A percentile compares a stretch with the other conserved stretches of the same genome.
Conservation (phyloP, 176 grass and related monocot species). For the Carex cristatella region DNA sequence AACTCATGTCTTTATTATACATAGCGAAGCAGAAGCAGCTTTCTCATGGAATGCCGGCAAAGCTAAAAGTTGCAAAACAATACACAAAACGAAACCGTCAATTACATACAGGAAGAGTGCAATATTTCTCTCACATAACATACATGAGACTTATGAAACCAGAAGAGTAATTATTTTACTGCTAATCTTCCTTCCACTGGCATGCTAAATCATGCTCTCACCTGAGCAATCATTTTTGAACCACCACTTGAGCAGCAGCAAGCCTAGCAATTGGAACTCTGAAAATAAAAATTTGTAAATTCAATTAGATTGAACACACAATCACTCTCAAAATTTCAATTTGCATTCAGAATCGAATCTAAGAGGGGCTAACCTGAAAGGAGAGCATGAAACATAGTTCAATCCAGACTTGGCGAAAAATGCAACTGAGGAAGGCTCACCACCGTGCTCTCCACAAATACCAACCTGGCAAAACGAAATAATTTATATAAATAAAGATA, state of each 20-base stretch:
- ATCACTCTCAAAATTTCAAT: not conserved
- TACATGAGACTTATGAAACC: not conserved
- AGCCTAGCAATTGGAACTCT: conserved; percentile 85
- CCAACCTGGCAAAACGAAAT: conserved; percentile 43
- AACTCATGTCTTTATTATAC: conserved; percentile 10
- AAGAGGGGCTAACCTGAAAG: conserved; percentile 63
- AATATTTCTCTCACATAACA: conserved; percentile 5
- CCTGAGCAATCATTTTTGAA: conserved; percentile 29
- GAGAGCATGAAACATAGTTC: conserved; percentile 96
- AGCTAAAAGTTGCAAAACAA: conserved; percentile 2
- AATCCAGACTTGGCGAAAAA: conserved; percentile 88
- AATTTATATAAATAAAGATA: conserved; percentile 8
- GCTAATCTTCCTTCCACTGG: conserved; percentile 12
- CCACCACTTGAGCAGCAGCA: conserved; percentile 68
- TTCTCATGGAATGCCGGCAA: not conserved
- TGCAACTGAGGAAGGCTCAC: conserved; percentile 90
- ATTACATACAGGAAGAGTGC: conserved; percentile 13
- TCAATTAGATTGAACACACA: not conserved
- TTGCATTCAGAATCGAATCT: not conserved
- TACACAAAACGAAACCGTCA: not conserved
- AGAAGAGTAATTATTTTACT: conserved; percentile 17
- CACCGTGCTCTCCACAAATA: conserved; percentile 98
- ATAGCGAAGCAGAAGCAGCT: not conserved
- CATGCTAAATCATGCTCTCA: conserved; percentile 19
- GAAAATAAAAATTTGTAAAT: conserved; percentile 13